Evolutionary conservation across 1,139 yeast species (phyloP).

Genomic region (Taphrina flavorubra): DNA sequence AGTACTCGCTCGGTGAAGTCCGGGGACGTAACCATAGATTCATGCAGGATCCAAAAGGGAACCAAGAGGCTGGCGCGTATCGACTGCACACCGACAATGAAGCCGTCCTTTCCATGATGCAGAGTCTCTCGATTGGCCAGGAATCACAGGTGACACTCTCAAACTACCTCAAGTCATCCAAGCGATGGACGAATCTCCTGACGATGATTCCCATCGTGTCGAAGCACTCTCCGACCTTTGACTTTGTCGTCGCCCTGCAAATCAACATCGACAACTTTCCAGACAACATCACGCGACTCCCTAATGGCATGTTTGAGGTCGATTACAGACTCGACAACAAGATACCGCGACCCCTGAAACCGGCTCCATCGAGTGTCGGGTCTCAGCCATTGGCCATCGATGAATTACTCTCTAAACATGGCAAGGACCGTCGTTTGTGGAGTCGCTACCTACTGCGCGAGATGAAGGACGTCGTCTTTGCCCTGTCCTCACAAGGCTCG

Average conservation of each 20-base stretch:
- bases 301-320: conserved; percentile 14
- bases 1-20: conserved; percentile 42
- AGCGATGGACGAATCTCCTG: conserved; percentile 43
- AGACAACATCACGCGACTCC: conserved; percentile 13
- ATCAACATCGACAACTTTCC: conserved; percentile 21
- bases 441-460: conserved; percentile 31
- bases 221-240: conserved; percentile 35
- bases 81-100: conserved; percentile 43
- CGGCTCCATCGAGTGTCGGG: neutral
- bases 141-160: conserved; percentile 43
- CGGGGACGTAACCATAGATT: conserved; percentile 44
- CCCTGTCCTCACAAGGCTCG: conserved; percentile 42
- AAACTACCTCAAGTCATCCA: conserved; percentile 42
- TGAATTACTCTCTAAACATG: neutral
- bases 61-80: conserved; percentile 33
- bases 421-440: conserved; percentile 24
- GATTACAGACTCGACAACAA: conserved; percentile 12
- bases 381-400: conserved; percentile 1
- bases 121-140: conserved; percentile 37
- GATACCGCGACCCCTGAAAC: conserved; percentile 18
- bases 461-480: conserved; percentile 39
- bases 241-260: conserved; percentile 30
- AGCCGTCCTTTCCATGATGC: conserved; percentile 40
- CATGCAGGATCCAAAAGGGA: conserved; percentile 43
- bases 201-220: conserved; percentile 44